phyloP scores from a whole-genome alignment of 768 basidiomycete genomes.

The Favolaschia claudopus region DNA sequence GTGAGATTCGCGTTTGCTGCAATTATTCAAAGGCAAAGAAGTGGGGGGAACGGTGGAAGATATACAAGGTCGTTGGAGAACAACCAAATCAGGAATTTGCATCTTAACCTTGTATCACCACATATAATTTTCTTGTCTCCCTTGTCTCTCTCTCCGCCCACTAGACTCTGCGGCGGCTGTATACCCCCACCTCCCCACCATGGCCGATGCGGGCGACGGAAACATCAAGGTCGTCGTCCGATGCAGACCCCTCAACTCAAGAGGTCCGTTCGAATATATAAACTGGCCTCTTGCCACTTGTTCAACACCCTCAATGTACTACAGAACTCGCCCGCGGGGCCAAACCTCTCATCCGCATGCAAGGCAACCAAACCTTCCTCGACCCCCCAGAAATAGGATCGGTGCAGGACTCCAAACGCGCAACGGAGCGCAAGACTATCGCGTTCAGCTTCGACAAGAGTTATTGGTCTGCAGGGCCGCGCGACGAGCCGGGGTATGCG shows the following conservation, averaged over 20 bases:
- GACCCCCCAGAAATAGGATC: constrained; percentile 88
- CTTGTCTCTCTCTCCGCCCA: constrained; percentile 4
- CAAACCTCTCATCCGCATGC: constrained; percentile 93
- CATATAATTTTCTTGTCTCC: constrained; percentile 17
- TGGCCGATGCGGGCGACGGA: constrained; percentile 83
- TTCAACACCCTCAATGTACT: constrained; percentile 10
- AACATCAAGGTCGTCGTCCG: constrained; percentile 94
- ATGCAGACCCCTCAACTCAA: constrained; percentile 95
- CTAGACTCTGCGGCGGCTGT: constrained; percentile 7
- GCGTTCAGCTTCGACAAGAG: constrained; percentile 96
- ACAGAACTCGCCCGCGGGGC: constrained; percentile 93
- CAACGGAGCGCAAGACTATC: constrained; percentile 90
- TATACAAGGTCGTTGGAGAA: background rate
- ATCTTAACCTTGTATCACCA: constrained; percentile 23
- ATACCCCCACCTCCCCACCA: constrained; percentile 42
- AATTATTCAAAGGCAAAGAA: too few relatives aligned
- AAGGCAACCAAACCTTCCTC: constrained; percentile 90
- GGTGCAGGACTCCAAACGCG: constrained; percentile 74
- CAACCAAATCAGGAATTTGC: constrained; percentile 4
- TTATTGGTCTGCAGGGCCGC: constrained; percentile 93
- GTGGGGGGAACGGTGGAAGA: too few relatives aligned
- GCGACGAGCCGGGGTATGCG: constrained; percentile 90
- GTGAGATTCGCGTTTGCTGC: too few relatives aligned
- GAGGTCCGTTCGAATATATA: constrained; percentile 65
- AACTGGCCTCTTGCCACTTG: background rate